Conservation (phyloP, 305 asterid genomes). For the Fraxinus velutina region DNA sequence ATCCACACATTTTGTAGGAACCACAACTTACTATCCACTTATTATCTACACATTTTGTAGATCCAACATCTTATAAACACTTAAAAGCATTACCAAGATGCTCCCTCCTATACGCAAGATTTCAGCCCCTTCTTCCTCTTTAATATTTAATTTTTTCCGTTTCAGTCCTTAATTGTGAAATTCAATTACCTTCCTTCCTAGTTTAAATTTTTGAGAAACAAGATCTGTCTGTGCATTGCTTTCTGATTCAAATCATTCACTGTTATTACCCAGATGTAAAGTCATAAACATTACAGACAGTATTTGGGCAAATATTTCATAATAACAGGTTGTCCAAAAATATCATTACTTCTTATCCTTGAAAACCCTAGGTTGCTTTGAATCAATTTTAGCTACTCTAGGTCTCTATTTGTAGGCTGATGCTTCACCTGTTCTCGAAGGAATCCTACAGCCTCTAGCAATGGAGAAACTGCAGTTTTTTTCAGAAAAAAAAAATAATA, state of each 20-base stretch:
- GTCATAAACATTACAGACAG: not conserved
- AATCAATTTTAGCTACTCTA: not conserved
- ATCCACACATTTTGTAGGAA: not conserved
- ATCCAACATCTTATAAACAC: not conserved
- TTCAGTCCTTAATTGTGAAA: not conserved
- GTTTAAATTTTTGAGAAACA: not conserved
- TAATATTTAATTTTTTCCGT: not conserved
- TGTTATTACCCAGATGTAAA: not conserved
- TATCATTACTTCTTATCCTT: no score
- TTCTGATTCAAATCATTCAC: not conserved
- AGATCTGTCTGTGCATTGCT: not conserved
- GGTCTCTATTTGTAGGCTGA: not conserved
- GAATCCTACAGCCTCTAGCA: not conserved
- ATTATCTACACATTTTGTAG: not conserved
- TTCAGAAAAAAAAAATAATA: no score
- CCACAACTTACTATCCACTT: not conserved
- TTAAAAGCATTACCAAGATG: not conserved
- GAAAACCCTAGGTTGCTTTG: not conserved
- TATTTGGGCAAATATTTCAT: not conserved
- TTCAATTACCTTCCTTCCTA: not conserved
- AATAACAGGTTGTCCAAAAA: not conserved
- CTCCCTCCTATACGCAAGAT: not conserved
- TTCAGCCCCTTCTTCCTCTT: not conserved
- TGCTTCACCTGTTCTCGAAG: not conserved
- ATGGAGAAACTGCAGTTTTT: not conserved